Percentiles rank a stretch among this genome's conserved stretches.
These are phyloP conservation scores for Fusarium tjaetaba DNA, from an alignment of 2,329 filamentous ascomycete species.

Conservation along the genomic window DNA sequence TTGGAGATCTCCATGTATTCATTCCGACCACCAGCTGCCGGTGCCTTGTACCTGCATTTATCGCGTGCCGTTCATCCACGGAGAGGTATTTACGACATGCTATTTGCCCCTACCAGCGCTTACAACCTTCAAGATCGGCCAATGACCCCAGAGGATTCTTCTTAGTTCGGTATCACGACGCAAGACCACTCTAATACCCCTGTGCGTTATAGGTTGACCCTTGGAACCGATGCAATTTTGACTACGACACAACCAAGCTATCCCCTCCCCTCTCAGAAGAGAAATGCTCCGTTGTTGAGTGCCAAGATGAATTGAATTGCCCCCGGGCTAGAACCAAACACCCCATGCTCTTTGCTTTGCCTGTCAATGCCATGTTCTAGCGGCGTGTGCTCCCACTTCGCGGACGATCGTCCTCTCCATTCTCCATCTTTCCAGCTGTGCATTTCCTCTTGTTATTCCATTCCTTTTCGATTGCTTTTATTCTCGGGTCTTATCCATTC, in stretches of 20 bases:
- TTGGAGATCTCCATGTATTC: conserved; percentile 33
- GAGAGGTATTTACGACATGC: conserved; percentile 34
- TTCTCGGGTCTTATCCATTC: conserved; percentile 20
- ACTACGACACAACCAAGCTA: conserved; percentile 33
- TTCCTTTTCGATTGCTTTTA: conserved; percentile 36
- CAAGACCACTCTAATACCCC: conserved; percentile 33
- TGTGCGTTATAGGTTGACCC: conserved; percentile 38
- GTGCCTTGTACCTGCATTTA: conserved; percentile 39
- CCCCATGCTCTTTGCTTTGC: not conserved
- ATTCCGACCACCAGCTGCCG: conserved; percentile 4
- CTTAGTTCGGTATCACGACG: conserved; percentile 25
- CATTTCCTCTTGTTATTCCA: conserved; percentile 30
- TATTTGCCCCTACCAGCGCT: conserved; percentile 23
- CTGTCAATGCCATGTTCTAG: conserved; percentile 23
- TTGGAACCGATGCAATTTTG: conserved; percentile 46
- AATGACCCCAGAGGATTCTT: conserved; percentile 10
- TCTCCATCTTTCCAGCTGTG: conserved; percentile 26
- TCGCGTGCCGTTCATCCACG: conserved; percentile 16
- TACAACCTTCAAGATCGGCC: conserved; percentile 19
- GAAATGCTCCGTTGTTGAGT: conserved; percentile 22
- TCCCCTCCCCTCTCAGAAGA: conserved; percentile 5
- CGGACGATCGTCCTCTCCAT: conserved; percentile 10
- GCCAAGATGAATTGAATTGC: conserved; percentile 25
- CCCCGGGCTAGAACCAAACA: conserved; percentile 6
- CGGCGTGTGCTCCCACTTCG: conserved; percentile 17